These are phyloP conservation scores for Agrostemma githago DNA, from an alignment of 148 eudicot species.

Conservation along the genomic window DNA sequence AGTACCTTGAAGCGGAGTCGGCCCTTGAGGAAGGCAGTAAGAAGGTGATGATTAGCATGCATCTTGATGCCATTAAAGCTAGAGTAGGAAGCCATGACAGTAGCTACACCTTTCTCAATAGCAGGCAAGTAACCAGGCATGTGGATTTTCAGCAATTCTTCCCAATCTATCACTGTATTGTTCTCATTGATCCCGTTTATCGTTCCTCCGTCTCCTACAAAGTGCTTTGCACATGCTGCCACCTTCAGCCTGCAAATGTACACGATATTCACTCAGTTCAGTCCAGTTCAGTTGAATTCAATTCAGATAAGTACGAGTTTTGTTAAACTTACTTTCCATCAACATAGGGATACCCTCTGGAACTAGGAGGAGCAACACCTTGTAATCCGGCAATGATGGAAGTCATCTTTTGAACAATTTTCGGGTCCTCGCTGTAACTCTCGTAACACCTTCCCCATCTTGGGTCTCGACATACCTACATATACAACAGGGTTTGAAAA, in stretches of 20 bases:
- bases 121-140: conserved; percentile 56
- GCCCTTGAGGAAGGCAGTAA: conserved; percentile 39
- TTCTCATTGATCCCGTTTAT: conserved; percentile 54
- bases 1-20: conserved; percentile 33
- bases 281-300: too few species aligned
- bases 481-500: background rate
- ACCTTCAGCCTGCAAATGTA: conserved; percentile 29
- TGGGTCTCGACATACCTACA: conserved; percentile 30
- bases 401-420: conserved; percentile 26
- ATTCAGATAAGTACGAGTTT: too few species aligned
- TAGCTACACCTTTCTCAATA: conserved; percentile 50
- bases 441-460: conserved; percentile 30
- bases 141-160: conserved; percentile 48
- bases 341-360: conserved; percentile 21
- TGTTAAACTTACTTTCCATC: conserved; percentile 23
- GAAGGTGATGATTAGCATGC: conserved; percentile 44
- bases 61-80: conserved; percentile 47
- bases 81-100: conserved; percentile 55
- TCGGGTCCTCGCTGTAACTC: conserved; percentile 26
- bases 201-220: conserved; percentile 69
- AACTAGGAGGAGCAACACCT: conserved; percentile 19
- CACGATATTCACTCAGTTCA: background rate
- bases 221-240: conserved; percentile 61
- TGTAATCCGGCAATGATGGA: conserved; percentile 26
- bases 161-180: conserved; percentile 44